Base-by-base conservation (phyloP, 2,329 filamentous ascomycete genomes). In the Penicillium expansum region DNA sequence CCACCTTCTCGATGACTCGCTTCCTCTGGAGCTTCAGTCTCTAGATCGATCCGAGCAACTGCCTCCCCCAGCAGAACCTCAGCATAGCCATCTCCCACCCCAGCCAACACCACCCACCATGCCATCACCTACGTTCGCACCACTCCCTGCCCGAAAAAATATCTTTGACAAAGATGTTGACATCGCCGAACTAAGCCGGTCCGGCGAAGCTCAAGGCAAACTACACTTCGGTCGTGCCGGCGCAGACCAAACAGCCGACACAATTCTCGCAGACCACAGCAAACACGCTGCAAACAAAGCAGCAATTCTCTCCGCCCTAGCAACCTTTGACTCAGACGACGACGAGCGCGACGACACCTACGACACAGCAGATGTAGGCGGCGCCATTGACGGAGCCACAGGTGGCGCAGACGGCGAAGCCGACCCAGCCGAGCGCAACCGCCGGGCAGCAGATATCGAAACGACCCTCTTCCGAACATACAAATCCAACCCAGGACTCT, bases 281-380 rank as follows among this genome's bases (percentile, higher is more conserved):
- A 69, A 76, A 47, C 76, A 77, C 62, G 85, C 87, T 4, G 84
- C 88, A 1, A 86, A 87, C 66, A 96, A 95, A 76, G 90, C 91
- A 0, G 88, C 91, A 11, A 96, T 97, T 65, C 78, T 96, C 24
- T 90, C 92, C 3, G 93, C 93, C 0, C 83, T 97, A 2, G 91
- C 91, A 16, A 83, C 88, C 0, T 97, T 97, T 64, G 92, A 97
- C 75, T 88, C 88, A 0, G 93, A 97, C 66, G 94, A 97, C 64
- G 94, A 99, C 71, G 94, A 99, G 76, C 85, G 92, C 35, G 94
- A 99, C 72, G 94, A 99, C 72, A 97, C 93, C 0, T 99, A 99
- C 70, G 94, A 99, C 67, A 86, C 88, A 1, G 91, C 86, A 48
- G 94, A 97, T 69, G 91, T 97, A 2, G 94, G 94, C 35, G 92